These are phyloP conservation scores for Aureobasidium sp. DNA, from an alignment of 2,329 filamentous ascomycete genomes.

Conservation along the genomic window DNA sequence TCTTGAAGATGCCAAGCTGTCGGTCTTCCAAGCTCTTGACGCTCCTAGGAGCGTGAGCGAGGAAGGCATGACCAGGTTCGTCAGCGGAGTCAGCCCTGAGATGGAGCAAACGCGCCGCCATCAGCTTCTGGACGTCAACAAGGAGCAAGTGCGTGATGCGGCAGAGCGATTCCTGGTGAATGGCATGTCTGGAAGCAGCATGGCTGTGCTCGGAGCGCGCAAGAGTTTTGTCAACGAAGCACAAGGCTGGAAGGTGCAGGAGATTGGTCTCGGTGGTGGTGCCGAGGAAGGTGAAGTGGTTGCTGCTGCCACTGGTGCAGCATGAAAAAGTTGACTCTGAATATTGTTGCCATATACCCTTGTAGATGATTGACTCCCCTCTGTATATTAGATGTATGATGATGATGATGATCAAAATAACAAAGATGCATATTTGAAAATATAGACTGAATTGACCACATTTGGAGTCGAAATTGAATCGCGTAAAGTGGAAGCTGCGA, in stretches of 20 bases:
- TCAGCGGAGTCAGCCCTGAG: slow-evolving; percentile 75
- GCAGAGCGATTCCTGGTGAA: slow-evolving; percentile 68
- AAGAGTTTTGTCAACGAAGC: slow-evolving; percentile 60
- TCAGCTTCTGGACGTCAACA: slow-evolving; percentile 77
- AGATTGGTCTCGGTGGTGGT: slow-evolving; percentile 55
- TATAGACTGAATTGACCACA: background rate
- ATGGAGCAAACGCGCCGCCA: slow-evolving; percentile 84
- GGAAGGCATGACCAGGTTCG: slow-evolving; percentile 80
- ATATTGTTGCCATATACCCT: slow-evolving; percentile 17
- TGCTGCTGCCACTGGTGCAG: slow-evolving; percentile 20
- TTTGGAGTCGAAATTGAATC: background rate
- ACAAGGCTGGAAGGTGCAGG: slow-evolving; percentile 67
- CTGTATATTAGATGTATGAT: slow-evolving; percentile 13
- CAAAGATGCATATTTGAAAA: background rate
- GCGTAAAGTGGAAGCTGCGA: slow-evolving; percentile 7
- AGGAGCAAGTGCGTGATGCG: slow-evolving; percentile 69
- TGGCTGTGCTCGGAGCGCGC: slow-evolving; percentile 75
- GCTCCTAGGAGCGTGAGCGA: slow-evolving; percentile 79
- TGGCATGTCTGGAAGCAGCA: slow-evolving; percentile 51
- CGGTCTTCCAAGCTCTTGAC: slow-evolving; percentile 86
- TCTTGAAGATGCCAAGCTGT: slow-evolving; percentile 91
- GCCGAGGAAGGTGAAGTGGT: slow-evolving; percentile 23
- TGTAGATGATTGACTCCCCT: slow-evolving; percentile 16
- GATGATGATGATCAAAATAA: background rate
- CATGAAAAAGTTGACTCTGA: slow-evolving; percentile 1